Conservation (phyloP, 2,329 filamentous ascomycete species). For the Trichoderma atrobrunneum region DNA sequence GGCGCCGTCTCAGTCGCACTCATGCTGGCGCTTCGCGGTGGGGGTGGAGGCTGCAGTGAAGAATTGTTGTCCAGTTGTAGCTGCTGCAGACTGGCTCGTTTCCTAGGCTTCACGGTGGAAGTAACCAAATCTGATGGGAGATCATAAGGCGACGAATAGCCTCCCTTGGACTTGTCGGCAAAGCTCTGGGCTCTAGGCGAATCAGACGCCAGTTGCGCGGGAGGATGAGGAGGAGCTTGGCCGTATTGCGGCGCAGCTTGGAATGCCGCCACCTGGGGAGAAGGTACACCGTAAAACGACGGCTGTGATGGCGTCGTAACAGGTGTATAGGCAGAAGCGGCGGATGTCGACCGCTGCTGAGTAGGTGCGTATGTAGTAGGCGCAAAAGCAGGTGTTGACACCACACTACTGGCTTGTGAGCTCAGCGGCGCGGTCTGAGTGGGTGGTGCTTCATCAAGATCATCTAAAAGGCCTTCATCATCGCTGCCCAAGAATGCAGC, state of each 20-base stretch:
- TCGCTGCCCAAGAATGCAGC: constrained; percentile 74
- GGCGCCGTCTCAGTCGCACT: constrained; percentile 31
- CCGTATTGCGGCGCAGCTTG: constrained; percentile 36
- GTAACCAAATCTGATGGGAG: constrained; percentile 76
- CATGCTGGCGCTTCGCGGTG: constrained; percentile 63
- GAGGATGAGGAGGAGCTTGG: constrained; percentile 35
- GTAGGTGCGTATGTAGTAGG: constrained; percentile 11
- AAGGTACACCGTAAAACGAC: not conserved
- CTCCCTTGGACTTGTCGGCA: constrained; percentile 82
- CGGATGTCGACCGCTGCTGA: constrained; percentile 11
- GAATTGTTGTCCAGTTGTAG: constrained; percentile 39
- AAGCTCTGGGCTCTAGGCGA: constrained; percentile 73
- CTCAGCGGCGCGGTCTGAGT: constrained; percentile 19
- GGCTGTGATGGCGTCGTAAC: not conserved
- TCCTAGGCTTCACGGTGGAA: constrained; percentile 59
- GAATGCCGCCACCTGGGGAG: constrained; percentile 22
- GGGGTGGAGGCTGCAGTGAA: constrained; percentile 43
- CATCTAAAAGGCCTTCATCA: constrained; percentile 80
- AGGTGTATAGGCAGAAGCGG: constrained; percentile 19
- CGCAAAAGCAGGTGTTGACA: not conserved
- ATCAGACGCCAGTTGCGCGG: constrained; percentile 38
- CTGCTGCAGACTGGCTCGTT: constrained; percentile 59
- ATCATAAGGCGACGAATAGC: constrained; percentile 93
- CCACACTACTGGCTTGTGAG: not conserved
- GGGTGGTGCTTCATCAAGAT: constrained; percentile 48